Evolutionary conservation across 805 yeast genomes (phyloP).

Genomic region (Metschnikowia noctiluminum): DNA sequence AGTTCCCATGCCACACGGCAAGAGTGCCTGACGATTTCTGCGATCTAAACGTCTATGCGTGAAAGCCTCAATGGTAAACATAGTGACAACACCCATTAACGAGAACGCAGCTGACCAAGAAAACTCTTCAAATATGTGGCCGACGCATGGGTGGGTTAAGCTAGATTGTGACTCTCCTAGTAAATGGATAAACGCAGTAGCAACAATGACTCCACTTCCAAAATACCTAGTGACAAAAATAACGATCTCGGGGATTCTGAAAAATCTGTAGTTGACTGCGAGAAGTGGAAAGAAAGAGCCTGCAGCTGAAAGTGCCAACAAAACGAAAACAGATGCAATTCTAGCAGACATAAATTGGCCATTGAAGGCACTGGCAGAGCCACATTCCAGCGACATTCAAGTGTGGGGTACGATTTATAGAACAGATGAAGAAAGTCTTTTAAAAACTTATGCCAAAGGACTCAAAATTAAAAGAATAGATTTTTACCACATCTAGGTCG

Average conservation of each 20-base stretch:
- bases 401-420: too few relatives aligned
- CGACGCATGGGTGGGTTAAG: constrained; percentile 27
- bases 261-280: constrained; percentile 19
- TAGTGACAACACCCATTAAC: constrained; percentile 27
- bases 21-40: constrained; percentile 1
- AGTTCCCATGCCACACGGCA: background rate
- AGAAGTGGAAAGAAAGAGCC: constrained; percentile 32
- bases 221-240: constrained; percentile 28
- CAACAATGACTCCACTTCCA: constrained; percentile 36
- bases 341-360: constrained; percentile 26
- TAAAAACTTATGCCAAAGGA: too few relatives aligned
- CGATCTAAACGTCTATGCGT: constrained; percentile 11
- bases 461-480: too few relatives aligned
- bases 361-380: constrained; percentile 13
- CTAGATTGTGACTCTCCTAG: constrained; percentile 29
- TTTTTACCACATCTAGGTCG: too few relatives aligned
- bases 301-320: constrained; percentile 27
- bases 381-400: constrained; percentile 6
- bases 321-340: constrained; percentile 29
- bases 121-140: constrained; percentile 25
- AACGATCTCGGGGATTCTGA: constrained; percentile 25
- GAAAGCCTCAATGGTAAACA: constrained; percentile 29
- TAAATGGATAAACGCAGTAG: constrained; percentile 35
- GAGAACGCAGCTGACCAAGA: constrained; percentile 34
- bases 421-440: too few relatives aligned